Evolutionary conservation across 192 early-diverging fungal species (phyloP).

Genomic region (Gryganskiella cystojenkinii): DNA sequence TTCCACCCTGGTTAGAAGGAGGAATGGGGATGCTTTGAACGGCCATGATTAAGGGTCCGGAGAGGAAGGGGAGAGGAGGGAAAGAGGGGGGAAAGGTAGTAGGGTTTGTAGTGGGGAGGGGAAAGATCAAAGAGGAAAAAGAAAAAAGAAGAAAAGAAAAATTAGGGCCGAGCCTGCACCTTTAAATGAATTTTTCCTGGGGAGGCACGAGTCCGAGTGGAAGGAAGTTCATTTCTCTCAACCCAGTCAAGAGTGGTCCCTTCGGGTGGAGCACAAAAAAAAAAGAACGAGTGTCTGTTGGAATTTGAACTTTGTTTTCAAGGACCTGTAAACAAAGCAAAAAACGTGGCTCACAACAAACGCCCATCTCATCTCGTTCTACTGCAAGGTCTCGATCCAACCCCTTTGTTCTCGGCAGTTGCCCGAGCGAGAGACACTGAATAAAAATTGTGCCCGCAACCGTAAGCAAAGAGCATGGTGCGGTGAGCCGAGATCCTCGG

Average conservation of each 20-base stretch:
- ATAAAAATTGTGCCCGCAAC: too few species aligned
- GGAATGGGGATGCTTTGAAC: constrained; percentile 41
- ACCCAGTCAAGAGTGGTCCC: too few species aligned
- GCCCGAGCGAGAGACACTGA: too few species aligned
- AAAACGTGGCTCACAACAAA: constrained; percentile 12
- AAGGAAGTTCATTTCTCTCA: neutral
- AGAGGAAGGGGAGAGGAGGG: neutral
- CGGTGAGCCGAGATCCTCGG: too few species aligned
- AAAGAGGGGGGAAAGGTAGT: neutral
- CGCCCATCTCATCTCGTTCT: constrained; percentile 11
- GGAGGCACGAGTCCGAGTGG: constrained; percentile 7
- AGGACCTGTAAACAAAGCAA: neutral
- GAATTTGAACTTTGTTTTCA: neutral
- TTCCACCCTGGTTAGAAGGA: constrained; percentile 27
- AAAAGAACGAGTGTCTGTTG: neutral
- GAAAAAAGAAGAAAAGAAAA: constrained; percentile 16
- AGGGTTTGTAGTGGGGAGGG: neutral
- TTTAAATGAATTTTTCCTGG: neutral
- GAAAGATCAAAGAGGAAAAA: neutral
- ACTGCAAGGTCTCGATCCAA: too few species aligned
- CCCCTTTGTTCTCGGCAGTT: too few species aligned
- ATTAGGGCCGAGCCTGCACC: constrained; percentile 2
- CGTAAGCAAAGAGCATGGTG: too few species aligned
- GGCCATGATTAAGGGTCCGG: constrained; percentile 20
- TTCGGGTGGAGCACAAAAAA: neutral